Percentiles rank a stretch among this genome's conserved stretches.
Conservation (phyloP, 1,284 basidiomycete genomes). For the Lentinula novae-zelandiae region DNA sequence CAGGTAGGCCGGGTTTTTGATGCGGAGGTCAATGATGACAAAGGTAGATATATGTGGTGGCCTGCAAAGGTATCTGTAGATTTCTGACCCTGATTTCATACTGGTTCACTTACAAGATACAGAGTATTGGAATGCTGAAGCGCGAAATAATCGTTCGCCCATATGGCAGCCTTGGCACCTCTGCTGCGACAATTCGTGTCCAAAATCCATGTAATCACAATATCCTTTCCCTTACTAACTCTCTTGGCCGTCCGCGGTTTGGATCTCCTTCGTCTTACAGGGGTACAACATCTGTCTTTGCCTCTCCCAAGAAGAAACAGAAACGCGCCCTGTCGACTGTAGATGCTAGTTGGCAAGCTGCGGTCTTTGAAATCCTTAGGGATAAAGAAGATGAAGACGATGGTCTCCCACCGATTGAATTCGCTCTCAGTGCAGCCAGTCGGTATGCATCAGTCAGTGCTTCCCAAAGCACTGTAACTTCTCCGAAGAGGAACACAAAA, state of each 20-base stretch:
- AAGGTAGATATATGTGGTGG: slow-evolving; percentile 40
- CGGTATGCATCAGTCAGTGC: slow-evolving; percentile 21
- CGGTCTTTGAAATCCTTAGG: slow-evolving; percentile 31
- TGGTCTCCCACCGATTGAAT: slow-evolving; percentile 36
- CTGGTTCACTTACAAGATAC: slow-evolving; percentile 11
- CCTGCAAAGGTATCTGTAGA: slow-evolving; percentile 38
- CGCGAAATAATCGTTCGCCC: slow-evolving; percentile 24
- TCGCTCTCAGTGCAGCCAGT: slow-evolving; percentile 25
- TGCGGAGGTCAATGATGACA: slow-evolving; percentile 19
- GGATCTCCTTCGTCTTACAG: slow-evolving; percentile 24
- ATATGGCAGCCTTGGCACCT: slow-evolving; percentile 17
- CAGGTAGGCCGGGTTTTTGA: slow-evolving; percentile 28
- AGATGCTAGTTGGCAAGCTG: slow-evolving; percentile 35
- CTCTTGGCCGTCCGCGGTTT: slow-evolving; percentile 24
- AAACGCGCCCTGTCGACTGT: slow-evolving; percentile 29
- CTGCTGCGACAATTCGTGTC: slow-evolving; percentile 19
- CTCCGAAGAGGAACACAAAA: slow-evolving; percentile 17
- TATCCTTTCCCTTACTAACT: slow-evolving; percentile 25
- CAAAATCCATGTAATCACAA: slow-evolving; percentile 24
- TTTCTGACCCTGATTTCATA: background rate
- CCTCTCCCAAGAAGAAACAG: slow-evolving; percentile 38
- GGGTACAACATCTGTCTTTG: slow-evolving; percentile 19
- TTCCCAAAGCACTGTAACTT: slow-evolving; percentile 8
- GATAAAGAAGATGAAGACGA: slow-evolving; percentile 34
- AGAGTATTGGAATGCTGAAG: slow-evolving; percentile 17